Conservation (phyloP, 2,329 filamentous ascomycete species). For the Fulvia fulva region DNA sequence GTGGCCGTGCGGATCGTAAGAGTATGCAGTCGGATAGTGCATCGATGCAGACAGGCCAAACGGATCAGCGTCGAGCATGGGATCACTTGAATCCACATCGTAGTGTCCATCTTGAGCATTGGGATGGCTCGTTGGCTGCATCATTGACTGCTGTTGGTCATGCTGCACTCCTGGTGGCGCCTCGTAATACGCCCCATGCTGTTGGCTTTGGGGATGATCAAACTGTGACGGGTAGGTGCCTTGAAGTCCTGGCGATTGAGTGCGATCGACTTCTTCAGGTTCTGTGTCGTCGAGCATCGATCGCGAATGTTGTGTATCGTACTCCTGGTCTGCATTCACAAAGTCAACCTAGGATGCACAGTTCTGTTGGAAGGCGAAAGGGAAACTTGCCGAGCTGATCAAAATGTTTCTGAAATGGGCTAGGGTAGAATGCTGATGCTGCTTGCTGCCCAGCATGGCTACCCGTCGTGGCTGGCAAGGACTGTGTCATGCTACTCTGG, state of each 20-base stretch:
- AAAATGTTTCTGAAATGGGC: constrained; percentile 89
- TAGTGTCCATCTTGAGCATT: constrained; percentile 30
- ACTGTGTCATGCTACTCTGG: constrained; percentile 17
- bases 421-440: constrained; percentile 66
- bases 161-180: constrained; percentile 11
- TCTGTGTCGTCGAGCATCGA: constrained; percentile 66
- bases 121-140: constrained; percentile 21
- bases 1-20: constrained; percentile 21
- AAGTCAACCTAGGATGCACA: constrained; percentile 66
- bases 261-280: constrained; percentile 21
- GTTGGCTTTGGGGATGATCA: constrained; percentile 19
- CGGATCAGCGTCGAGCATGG: constrained; percentile 85
- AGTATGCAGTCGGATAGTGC: constrained; percentile 36
- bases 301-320: constrained; percentile 63
- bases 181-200: constrained; percentile 28
- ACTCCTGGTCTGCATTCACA: constrained; percentile 84
- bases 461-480: constrained; percentile 34
- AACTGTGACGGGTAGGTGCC: constrained; percentile 28
- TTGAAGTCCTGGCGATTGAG: constrained; percentile 24
- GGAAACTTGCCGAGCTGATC: constrained; percentile 87
- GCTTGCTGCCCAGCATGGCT: constrained; percentile 28
- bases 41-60: constrained; percentile 92
- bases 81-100: constrained; percentile 68
- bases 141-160: constrained; percentile 16
- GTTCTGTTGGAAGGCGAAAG: constrained; percentile 53